Conservation (phyloP, 352 stramenopile genomes). For the Thalassiosira pacifica region DNA sequence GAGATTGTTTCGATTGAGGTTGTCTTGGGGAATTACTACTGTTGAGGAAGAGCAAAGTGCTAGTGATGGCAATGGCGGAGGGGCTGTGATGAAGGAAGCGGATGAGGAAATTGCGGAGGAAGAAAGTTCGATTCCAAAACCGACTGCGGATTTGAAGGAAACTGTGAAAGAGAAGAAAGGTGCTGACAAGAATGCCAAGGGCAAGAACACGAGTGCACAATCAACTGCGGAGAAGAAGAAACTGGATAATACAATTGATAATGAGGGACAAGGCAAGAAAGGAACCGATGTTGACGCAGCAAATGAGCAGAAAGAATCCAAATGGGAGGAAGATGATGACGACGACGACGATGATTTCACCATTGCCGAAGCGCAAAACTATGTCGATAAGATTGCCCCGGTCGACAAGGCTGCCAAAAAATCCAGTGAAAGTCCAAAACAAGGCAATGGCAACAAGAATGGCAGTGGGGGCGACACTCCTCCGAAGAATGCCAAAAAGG, state of each 20-base stretch:
- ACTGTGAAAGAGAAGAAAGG: not conserved
- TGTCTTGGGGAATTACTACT: constrained; percentile 47
- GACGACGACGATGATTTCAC: constrained; percentile 38
- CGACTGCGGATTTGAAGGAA: too few species aligned
- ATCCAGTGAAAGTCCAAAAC: not conserved
- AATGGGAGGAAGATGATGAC: not conserved
- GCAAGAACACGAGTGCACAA: not conserved
- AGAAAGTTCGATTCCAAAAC: not conserved
- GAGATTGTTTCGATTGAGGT: constrained; percentile 72
- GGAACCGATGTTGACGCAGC: not conserved
- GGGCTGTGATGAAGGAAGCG: not conserved
- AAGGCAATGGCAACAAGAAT: not conserved
- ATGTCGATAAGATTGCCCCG: constrained; percentile 16
- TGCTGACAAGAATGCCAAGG: not conserved
- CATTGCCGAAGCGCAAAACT: constrained; percentile 25
- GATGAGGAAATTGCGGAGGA: not conserved
- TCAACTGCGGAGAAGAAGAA: not conserved
- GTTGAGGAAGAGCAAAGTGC: not conserved
- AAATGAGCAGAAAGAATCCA: constrained; percentile 4
- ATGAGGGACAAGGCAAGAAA: not conserved
- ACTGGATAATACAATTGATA: not conserved
- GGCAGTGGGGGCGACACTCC: too few species aligned
- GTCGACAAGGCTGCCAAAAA: constrained; percentile 3
- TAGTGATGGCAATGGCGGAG: not conserved
- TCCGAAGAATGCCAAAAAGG: constrained; percentile 26